A percentile compares a stretch with the other conserved stretches of the same genome.
Evolutionary conservation across 768 basidiomycete species (phyloP).

Genomic region (Mycena albidolilacea): DNA sequence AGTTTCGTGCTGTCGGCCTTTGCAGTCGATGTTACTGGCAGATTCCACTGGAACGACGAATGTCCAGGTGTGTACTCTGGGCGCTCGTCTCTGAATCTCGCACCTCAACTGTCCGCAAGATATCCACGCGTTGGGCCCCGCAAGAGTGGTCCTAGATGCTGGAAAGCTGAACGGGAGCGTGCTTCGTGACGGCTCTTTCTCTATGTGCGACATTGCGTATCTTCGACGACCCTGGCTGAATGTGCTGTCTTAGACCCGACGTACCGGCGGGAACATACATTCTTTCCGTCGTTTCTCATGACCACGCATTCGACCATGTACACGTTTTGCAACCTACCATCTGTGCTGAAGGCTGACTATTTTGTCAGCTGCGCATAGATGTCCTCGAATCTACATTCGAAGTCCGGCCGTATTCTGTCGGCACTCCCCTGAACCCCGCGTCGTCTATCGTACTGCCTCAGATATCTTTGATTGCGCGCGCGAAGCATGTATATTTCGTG

Average conservation of each 20-base stretch:
- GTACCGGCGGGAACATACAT: conserved; percentile 80
- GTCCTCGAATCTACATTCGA: conserved; percentile 63
- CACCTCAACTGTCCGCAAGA: conserved; percentile 39
- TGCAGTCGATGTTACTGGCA: conserved; percentile 73
- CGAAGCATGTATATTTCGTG: conserved; percentile 75
- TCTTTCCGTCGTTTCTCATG: conserved; percentile 76
- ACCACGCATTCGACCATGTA: conserved; percentile 82
- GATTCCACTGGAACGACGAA: conserved; percentile 78
- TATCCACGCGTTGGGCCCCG: conserved; percentile 63
- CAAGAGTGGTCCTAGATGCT: conserved; percentile 74
- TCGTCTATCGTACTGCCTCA: conserved; percentile 70
- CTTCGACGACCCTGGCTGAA: conserved; percentile 6
- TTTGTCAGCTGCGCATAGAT: conserved; percentile 76
- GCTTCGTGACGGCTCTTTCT: conserved; percentile 71
- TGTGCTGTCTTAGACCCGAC: conserved; percentile 63
- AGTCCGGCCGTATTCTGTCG: conserved; percentile 74
- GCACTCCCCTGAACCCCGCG: conserved; percentile 77
- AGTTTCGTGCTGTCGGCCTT: conserved; percentile 49
- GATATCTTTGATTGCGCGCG: conserved; percentile 67
- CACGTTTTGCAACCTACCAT: conserved; percentile 29
- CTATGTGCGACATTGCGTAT: conserved; percentile 65
- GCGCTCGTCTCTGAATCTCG: conserved; percentile 13
- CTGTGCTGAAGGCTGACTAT: conserved; percentile 16
- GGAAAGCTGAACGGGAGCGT: conserved; percentile 69
- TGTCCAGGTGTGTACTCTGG: conserved; percentile 66